Base-by-base conservation (phyloP, 2,329 filamentous ascomycete genomes). In the Aureobasidium musti region DNA sequence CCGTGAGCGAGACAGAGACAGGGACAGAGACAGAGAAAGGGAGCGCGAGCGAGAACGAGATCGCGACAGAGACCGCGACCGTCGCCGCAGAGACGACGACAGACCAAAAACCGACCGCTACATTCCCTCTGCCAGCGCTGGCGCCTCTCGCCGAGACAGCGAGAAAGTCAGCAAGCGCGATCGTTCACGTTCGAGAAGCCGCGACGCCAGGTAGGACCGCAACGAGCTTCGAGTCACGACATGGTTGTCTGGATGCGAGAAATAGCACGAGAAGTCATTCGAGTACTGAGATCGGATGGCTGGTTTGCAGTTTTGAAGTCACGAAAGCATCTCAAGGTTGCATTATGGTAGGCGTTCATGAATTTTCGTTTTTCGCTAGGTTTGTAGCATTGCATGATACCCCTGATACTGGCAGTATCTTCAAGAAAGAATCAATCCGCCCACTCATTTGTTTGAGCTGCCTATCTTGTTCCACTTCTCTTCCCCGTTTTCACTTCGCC, bases 21-120 rank as follows among this genome's bases (percentile, higher is more conserved):
- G 73, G 35, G 69, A 70, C 10, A 73, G 78, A 8, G 78, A 79
- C 45, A 73, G 78, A 13, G 79, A 81, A 72, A 76, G 21, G 75
- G 77, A 17, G 75, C 78, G 60, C 33, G 66, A 66, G n/a, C 64
- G 66, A 37, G 71, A 77, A 1, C 71, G 74, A 13, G 73, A 74
- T 8, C 71, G 73, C n/a, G 73, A 72, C 30, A 68, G 73, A 49
- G 73, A 67, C 30, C 65, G 72, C 8, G 71, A 73, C 23, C 53
- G 64, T 2, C 53, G 43, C 52, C 64, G 64, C 26, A 28, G 61
- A 26, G 50, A 65, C 26, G 61, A 56, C n/a, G 49, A 54, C 37
- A 33, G 61, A 17, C 61, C 61, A 26, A 65, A 35, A 6, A 17
- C 39, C 23, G 60, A 63, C 23, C 45, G 60, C 19, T 65, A 65